Evolutionary conservation across 2,329 filamentous ascomycete genomes (phyloP).

Genomic region (Monosporascus ibericus): DNA sequence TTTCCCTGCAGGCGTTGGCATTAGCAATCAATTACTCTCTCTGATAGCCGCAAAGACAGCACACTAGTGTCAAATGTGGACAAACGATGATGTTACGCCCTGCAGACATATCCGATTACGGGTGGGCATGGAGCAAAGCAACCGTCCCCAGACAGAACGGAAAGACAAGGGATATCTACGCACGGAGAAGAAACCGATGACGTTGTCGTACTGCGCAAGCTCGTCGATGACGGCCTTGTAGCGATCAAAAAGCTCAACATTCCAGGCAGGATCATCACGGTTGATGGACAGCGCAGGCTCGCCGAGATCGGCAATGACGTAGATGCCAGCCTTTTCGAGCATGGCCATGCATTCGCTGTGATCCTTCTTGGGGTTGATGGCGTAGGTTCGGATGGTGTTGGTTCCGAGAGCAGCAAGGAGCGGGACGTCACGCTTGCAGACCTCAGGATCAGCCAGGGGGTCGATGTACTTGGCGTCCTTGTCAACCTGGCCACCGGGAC

Average conservation of each 20-base stretch:
- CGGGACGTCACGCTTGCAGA: constrained; percentile 66
- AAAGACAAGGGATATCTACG: background rate
- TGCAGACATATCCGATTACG: too few species aligned
- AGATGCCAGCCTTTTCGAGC: constrained; percentile 67
- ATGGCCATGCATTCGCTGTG: constrained; percentile 66
- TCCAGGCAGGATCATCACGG: constrained; percentile 61
- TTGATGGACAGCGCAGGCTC: constrained; percentile 66
- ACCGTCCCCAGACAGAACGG: too few species aligned
- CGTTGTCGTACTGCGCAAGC: constrained; percentile 64
- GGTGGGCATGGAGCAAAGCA: too few species aligned
- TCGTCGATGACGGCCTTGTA: constrained; percentile 68
- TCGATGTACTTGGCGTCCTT: constrained; percentile 52
- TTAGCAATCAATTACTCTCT: too few species aligned
- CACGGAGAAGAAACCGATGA: constrained; percentile 70
- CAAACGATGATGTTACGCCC: too few species aligned
- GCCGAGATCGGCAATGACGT: constrained; percentile 69
- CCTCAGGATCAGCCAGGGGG: constrained; percentile 56
- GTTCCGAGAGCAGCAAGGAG: constrained; percentile 60
- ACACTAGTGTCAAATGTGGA: too few species aligned
- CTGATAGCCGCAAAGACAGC: too few species aligned
- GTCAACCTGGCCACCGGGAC: constrained; percentile 30
- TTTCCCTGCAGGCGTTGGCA: constrained; percentile 45
- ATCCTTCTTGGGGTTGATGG: constrained; percentile 60
- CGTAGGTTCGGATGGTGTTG: constrained; percentile 74
- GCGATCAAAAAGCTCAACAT: constrained; percentile 59